Evolutionary conservation across 108 stramenopile genomes (phyloP).

Genomic region (Nannochloropsis salina): DNA sequence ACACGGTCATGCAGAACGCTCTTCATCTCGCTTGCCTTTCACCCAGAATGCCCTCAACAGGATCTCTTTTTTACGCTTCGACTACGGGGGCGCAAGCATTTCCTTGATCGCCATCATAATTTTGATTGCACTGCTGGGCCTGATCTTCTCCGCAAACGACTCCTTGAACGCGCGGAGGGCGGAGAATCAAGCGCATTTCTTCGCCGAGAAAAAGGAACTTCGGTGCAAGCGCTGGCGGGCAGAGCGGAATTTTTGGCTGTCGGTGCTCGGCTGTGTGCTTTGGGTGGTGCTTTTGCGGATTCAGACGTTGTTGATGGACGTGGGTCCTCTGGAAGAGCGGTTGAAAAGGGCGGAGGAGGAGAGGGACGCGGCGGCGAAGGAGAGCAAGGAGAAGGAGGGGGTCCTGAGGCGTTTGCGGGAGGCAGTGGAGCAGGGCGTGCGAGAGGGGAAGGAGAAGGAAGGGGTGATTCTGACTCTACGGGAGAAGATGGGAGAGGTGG

Average conservation of each 20-base stretch:
- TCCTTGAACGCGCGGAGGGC: not conserved
- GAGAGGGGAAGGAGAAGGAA: slow-evolving; percentile 7
- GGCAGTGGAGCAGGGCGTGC: not conserved
- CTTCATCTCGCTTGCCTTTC: not conserved
- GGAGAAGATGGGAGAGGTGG: slow-evolving; percentile 12
- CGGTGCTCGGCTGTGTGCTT: not conserved
- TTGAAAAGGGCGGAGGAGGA: slow-evolving; percentile 16
- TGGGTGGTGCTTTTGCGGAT: slow-evolving; percentile 18
- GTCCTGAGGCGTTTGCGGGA: slow-evolving; percentile 21
- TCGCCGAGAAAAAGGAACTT: slow-evolving; percentile 3
- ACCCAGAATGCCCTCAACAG: not conserved
- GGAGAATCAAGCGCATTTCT: not conserved
- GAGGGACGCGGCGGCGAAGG: not conserved
- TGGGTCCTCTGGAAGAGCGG: not conserved
- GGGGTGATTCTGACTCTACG: not conserved
- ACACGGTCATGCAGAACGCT: not conserved
- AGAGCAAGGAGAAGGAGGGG: slow-evolving; percentile 22
- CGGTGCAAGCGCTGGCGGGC: slow-evolving; percentile 24
- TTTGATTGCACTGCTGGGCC: not conserved
- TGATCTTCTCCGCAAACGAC: not conserved
- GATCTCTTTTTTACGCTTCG: not conserved
- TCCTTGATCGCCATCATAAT: not conserved
- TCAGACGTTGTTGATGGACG: not conserved
- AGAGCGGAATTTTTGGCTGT: slow-evolving; percentile 24
- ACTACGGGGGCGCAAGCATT: slow-evolving; percentile 6